phyloP scores from a whole-genome alignment of 1,139 yeast species.

The Lodderomyces theae region DNA sequence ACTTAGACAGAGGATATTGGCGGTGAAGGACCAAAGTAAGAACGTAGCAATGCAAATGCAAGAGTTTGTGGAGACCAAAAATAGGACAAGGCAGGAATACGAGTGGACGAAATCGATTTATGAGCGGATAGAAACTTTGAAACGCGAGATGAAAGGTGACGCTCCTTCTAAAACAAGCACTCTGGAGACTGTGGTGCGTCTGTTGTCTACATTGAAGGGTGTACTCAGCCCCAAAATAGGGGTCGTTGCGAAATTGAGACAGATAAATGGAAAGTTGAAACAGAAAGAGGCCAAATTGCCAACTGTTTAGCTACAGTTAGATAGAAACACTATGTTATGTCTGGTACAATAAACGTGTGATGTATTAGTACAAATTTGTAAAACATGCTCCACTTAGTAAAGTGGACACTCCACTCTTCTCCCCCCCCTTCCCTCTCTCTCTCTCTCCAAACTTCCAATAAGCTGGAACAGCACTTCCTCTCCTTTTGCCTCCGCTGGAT shows the following conservation, averaged over 20 bases:
- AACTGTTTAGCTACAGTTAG: not conserved
- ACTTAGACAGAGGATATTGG: constrained; percentile 37
- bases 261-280: constrained; percentile 32
- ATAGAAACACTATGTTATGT: constrained; percentile 2
- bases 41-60: constrained; percentile 40
- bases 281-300: constrained; percentile 18
- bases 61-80: constrained; percentile 23
- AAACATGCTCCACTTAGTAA: not conserved
- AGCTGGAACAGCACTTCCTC: too few species aligned
- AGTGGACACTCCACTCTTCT: not conserved
- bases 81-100: constrained; percentile 19
- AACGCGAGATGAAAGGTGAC: not conserved
- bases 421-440: not conserved
- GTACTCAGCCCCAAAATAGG: constrained; percentile 42
- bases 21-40: constrained; percentile 37
- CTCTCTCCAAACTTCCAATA: too few species aligned
- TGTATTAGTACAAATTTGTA: constrained; percentile 1
- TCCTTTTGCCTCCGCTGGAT: not conserved
- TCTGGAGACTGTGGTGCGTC: constrained; percentile 12
- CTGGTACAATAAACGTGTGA: not conserved
- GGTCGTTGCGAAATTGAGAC: constrained; percentile 30
- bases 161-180: not conserved
- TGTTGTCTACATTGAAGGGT: constrained; percentile 19
- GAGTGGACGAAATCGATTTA: constrained; percentile 21
- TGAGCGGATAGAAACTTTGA: constrained; percentile 7